Base-by-base conservation (phyloP, 169 alveolate species). In the Theileria orientalis region DNA sequence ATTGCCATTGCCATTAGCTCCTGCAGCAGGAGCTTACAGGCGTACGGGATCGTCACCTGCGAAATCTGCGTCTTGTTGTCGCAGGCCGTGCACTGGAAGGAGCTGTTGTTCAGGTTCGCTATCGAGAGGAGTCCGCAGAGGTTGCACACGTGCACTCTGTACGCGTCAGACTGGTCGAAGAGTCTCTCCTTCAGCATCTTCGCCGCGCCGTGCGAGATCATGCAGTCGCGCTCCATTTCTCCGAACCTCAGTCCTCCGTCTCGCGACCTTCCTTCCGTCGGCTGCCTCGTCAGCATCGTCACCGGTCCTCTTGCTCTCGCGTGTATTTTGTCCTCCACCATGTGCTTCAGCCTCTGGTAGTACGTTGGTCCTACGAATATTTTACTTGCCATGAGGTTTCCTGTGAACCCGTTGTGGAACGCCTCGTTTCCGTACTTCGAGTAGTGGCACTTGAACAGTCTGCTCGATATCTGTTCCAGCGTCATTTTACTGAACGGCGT, bases 221-320 rank as follows among this genome's bases (percentile, higher is more conserved):
- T 98, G 82, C 99, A 98, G 80, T 98, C 99, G 37, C 99, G 95
- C 87, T 98, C 99, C 99, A 98, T 98, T 88, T 98, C 99, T n/a
- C 99, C 99, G 79, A 98, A 98, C 72, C 99, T 82, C 19, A 96
- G 93, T 6, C 99, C 99, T 27, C 99, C 99, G 52, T 94, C 98
- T 79, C 98, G 83, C 21, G 98, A 94, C 70, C 99, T 82, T 30
- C 99, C 99, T 80, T 98, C 99, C 69, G 99, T 97, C 42, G 99
- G 99, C 85, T 98, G 98, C 67, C 99, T 91, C 14, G 99, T 97
- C 66, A 98, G 90, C 78, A 96, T 96, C 52, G 98, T 96, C n/a
- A 97, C 97, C 32, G 99, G 99, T 0, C 99, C 99, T 77, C 99
- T 94, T 7, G 97, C 97, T 67, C 99, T 91, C 11, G 99, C 97